Base-by-base conservation (phyloP, 345 rosid species). In the Durio zibethinus region DNA sequence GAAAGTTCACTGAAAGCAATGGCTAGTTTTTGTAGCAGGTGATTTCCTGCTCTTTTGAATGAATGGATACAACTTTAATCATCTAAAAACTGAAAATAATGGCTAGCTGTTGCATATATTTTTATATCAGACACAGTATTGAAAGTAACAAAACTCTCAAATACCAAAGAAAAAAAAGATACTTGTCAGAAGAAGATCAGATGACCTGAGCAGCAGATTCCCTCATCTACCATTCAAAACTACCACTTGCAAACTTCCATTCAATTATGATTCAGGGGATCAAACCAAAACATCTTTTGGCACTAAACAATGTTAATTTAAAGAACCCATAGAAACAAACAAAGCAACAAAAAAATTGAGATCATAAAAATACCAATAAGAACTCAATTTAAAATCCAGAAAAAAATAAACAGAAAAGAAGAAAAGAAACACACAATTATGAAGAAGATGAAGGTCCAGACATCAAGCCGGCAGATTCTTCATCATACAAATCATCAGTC, bases 401-500 rank as follows among this genome's bases (percentile, higher is more conserved):
- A 9, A 16, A 18, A 45, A 70, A 57, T 16, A 10, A n/a, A 43
- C 50, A 4, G 0, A 23, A n/a, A n/a, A n/a, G n/a, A n/a, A n/a
- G n/a, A 29, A 48, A 38, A 8, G 11, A 63, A 20, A 47, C 7
- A 57, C 50, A 40, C 12, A 50, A 48, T 21, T 76, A 77, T 35
- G 74, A 79, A 45, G 89, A 72, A 11, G 90, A 59, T 2, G 87
- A 70, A 20, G 87, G 50, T 18, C 76, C 84, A 35, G 77, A 73
- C 83, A 84, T 69, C 82, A 88, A 75, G 18, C 84, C 89, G 63
- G 85, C 84, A 18, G 87, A 80, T 52, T 89, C 98, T 73, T 89
- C 97, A 47, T 89, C 97, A 60, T 73, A 78, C 89, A 90, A 75
- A 81, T 91, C 88, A 27, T 94, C 97, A 7, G 81, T 85, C 83